A percentile compares a stretch with the other conserved stretches of the same genome.
These are phyloP conservation scores for Chaetoceros tenuissimus DNA, from an alignment of 108 stramenopile species.

Conservation along the genomic window DNA sequence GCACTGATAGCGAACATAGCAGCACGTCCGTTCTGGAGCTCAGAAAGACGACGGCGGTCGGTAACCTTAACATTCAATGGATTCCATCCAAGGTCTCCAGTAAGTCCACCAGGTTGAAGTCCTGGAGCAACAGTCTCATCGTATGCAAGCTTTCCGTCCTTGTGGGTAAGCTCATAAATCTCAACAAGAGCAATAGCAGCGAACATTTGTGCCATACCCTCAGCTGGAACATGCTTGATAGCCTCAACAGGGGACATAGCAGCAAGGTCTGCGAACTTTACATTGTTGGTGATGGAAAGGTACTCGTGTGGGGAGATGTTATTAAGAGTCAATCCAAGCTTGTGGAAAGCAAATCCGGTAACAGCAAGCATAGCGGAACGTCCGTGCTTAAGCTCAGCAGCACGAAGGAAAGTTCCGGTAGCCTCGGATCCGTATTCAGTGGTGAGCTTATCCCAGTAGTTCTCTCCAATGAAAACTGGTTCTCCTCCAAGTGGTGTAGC, in stretches of 20 bases:
- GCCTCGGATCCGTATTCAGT: slow-evolving; percentile 38
- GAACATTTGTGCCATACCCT: slow-evolving; percentile 50
- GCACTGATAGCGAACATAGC: slow-evolving; percentile 63
- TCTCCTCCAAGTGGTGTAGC: slow-evolving; percentile 36
- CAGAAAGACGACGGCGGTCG: slow-evolving; percentile 31
- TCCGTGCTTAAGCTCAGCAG: slow-evolving; percentile 65
- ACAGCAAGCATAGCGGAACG: slow-evolving; percentile 60
- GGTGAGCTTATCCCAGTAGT: slow-evolving; percentile 48
- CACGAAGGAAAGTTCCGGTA: slow-evolving; percentile 44
- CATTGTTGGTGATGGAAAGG: slow-evolving; percentile 30
- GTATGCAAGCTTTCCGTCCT: slow-evolving; percentile 31
- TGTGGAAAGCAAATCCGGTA: slow-evolving; percentile 53
- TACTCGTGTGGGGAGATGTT: slow-evolving; percentile 58
- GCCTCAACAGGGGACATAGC: slow-evolving; percentile 54
- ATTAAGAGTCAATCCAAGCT: slow-evolving; percentile 43
- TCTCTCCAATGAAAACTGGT: slow-evolving; percentile 42
- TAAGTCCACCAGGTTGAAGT: slow-evolving; percentile 45
- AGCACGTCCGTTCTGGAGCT: slow-evolving; percentile 62
- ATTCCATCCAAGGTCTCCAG: slow-evolving; percentile 54
- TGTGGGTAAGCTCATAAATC: slow-evolving; percentile 56
- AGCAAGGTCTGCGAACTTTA: slow-evolving; percentile 56
- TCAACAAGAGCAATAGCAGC: slow-evolving; percentile 42
- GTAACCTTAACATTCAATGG: slow-evolving; percentile 37
- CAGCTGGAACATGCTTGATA: slow-evolving; percentile 40
- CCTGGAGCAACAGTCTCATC: slow-evolving; percentile 42